These are phyloP conservation scores for Yamadazyma spencermartinsiae DNA, from an alignment of 1,139 yeast species.

Conservation along the genomic window DNA sequence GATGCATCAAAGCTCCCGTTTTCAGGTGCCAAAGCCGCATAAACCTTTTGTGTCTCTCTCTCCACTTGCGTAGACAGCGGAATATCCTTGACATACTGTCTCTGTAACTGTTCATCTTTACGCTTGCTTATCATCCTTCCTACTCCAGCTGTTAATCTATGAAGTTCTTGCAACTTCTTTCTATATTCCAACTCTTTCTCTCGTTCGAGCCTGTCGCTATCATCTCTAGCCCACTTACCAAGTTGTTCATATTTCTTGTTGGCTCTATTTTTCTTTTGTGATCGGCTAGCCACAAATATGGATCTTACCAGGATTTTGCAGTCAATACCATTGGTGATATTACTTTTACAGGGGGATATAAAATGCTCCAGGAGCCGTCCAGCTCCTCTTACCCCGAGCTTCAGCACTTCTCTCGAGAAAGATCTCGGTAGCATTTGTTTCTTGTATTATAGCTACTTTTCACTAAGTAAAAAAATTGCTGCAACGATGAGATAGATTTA, in stretches of 20 bases:
- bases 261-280: conserved; percentile 3
- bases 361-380: no score
- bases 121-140: conserved; percentile 21
- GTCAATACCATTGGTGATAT: no score
- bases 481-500: conserved; percentile 3
- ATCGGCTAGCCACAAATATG: conserved; percentile 14
- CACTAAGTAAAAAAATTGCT: background rate
- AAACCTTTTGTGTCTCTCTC: conserved; percentile 18
- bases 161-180: conserved; percentile 21
- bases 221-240: conserved; percentile 20
- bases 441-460: background rate
- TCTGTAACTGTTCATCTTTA: conserved; percentile 17
- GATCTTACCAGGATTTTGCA: background rate
- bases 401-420: no score
- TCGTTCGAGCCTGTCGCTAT: conserved; percentile 18
- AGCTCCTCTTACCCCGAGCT: no score
- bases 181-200: conserved; percentile 24
- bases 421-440: background rate
- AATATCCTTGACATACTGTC: conserved; percentile 13
- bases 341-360: no score
- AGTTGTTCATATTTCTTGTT: conserved; percentile 9
- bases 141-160: conserved; percentile 24
- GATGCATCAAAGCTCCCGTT: conserved; percentile 11
- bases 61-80: conserved; percentile 25
- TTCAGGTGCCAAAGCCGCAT: conserved; percentile 14